Conservation (phyloP, 2,329 filamentous ascomycete genomes). For the Hypoxylon sp. region DNA sequence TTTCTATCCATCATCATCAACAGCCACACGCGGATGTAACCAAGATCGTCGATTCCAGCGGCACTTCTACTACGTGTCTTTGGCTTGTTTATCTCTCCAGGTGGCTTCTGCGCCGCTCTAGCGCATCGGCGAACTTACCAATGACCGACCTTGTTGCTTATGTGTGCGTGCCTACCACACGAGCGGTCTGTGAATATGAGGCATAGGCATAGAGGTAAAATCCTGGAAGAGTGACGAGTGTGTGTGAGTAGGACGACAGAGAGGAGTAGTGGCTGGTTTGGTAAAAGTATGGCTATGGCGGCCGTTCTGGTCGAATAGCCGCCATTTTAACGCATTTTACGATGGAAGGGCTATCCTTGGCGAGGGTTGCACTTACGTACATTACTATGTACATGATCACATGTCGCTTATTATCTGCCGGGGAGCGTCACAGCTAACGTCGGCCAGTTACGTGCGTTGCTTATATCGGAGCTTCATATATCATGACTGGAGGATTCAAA, state of each 20-base stretch:
- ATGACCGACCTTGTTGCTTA: neutral
- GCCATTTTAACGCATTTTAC: constrained; percentile 16
- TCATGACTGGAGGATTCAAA: constrained; percentile 3
- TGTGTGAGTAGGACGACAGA: neutral
- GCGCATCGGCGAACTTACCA: constrained; percentile 18
- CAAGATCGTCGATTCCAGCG: constrained; percentile 32
- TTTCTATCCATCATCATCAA: constrained; percentile 18
- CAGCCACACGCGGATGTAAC: constrained; percentile 40
- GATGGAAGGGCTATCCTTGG: constrained; percentile 15
- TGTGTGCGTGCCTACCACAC: constrained; percentile 9
- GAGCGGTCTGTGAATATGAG: constrained; percentile 14
- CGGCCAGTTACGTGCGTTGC: constrained; percentile 6
- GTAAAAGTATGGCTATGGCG: neutral
- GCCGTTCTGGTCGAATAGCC: constrained; percentile 15
- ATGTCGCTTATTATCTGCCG: constrained; percentile 34
- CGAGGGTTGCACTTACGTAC: constrained; percentile 24
- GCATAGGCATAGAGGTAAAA: neutral
- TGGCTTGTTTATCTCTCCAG: constrained; percentile 23
- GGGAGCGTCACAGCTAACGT: constrained; percentile 14
- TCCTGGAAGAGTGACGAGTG: neutral
- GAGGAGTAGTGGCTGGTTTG: neutral
- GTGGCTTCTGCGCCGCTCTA: constrained; percentile 22
- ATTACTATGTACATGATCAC: constrained; percentile 37
- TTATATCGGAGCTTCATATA: constrained; percentile 10
- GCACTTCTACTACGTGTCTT: constrained; percentile 27